These are phyloP conservation scores for Coniochaeta prunicola DNA, from an alignment of 2,329 filamentous ascomycete species.

Conservation along the genomic window DNA sequence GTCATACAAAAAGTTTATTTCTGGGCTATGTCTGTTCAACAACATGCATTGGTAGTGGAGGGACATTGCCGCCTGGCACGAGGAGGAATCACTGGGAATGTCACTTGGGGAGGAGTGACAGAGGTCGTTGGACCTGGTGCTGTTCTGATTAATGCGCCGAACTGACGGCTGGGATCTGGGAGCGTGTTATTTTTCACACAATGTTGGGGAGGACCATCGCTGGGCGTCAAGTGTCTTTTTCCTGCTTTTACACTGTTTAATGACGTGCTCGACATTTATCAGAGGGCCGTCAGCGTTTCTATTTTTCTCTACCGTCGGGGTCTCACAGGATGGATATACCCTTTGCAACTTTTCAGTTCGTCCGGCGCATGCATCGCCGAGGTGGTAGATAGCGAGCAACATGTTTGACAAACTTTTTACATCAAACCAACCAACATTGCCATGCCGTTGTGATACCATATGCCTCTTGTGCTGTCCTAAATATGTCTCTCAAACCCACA, in stretches of 20 bases:
- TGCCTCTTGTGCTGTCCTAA: not conserved
- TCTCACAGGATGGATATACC: slow-evolving; percentile 18
- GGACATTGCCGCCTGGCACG: not conserved
- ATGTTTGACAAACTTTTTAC: not conserved
- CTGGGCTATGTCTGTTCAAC: not conserved
- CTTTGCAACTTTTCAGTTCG: slow-evolving; percentile 7
- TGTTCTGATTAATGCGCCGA: not conserved
- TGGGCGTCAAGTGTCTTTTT: slow-evolving; percentile 2
- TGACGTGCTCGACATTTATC: not conserved
- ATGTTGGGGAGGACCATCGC: slow-evolving; percentile 1
- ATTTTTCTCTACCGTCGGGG: slow-evolving; percentile 6
- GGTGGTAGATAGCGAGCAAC: not conserved
- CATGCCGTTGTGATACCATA: not conserved
- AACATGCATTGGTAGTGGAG: not conserved
- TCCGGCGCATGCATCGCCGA: not conserved
- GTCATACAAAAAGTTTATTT: not conserved
- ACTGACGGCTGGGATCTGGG: not conserved
- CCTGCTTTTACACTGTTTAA: not conserved
- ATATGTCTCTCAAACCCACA: not conserved
- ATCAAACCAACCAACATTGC: not conserved
- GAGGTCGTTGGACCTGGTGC: not conserved
- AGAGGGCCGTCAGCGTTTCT: slow-evolving; percentile 4
- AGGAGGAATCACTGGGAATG: not conserved
- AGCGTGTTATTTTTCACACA: not conserved
- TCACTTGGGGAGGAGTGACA: not conserved